Percentiles rank a stretch among this genome's conserved stretches.
These are phyloP conservation scores for Trichopus zeylanicus DNA, from an alignment of 116 monocot species.

Conservation along the genomic window DNA sequence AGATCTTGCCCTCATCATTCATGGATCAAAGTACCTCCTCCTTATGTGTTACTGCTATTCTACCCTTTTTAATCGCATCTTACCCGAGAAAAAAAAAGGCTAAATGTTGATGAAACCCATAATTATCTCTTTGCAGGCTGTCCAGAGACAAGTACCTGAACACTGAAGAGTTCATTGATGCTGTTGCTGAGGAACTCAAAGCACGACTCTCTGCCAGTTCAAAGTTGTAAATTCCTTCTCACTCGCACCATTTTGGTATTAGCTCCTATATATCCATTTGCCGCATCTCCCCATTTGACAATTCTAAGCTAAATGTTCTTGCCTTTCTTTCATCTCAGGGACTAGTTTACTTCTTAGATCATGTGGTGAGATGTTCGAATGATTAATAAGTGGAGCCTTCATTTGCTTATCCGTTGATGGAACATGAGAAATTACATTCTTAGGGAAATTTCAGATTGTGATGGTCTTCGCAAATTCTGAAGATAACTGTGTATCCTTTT, in stretches of 20 bases:
- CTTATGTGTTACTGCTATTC: neutral
- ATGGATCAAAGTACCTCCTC: constrained; percentile 59
- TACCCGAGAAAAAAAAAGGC: too few relatives aligned
- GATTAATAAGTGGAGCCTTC: too few relatives aligned
- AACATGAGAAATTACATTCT: too few relatives aligned
- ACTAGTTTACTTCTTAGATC: too few relatives aligned
- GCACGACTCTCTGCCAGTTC: constrained; percentile 34
- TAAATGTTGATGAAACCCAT: neutral
- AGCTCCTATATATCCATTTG: neutral
- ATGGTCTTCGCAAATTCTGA: too few relatives aligned
- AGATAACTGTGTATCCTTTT: too few relatives aligned
- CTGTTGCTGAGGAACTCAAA: constrained; percentile 62
- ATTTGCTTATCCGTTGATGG: too few relatives aligned
- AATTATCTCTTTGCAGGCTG: constrained; percentile 30
- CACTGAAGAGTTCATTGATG: constrained; percentile 88
- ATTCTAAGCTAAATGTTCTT: neutral
- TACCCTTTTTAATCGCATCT: neutral
- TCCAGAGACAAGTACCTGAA: constrained; percentile 57
- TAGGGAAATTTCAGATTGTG: too few relatives aligned
- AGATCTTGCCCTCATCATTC: constrained; percentile 91
- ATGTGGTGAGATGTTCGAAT: too few relatives aligned
- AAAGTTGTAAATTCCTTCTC: constrained; percentile 18
- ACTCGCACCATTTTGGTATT: constrained; percentile 5
- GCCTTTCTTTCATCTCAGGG: neutral
- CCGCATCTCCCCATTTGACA: neutral